Evolutionary conservation across 345 rosid genomes (phyloP).

Genomic region (Gossypium longicalyx): DNA sequence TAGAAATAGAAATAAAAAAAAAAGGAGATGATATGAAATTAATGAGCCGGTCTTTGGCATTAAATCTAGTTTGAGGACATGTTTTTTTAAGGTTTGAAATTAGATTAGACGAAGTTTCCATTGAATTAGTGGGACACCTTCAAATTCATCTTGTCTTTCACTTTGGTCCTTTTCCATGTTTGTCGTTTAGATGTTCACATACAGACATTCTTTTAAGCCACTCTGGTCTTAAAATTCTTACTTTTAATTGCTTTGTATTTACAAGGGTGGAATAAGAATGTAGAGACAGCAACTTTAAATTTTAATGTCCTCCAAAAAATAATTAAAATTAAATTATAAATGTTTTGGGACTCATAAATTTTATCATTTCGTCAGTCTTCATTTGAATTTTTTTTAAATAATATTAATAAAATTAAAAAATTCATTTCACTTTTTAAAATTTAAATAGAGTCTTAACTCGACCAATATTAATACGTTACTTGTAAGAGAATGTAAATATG

Average conservation of each 20-base stretch:
- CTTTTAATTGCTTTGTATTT: slow-evolving; percentile 17
- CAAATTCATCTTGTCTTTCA: background rate
- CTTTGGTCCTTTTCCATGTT: background rate
- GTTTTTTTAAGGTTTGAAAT: background rate
- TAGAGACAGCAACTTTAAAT: slow-evolving; percentile 33
- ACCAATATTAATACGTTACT: too few species aligned
- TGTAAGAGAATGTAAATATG: accelerated
- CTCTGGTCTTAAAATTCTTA: background rate
- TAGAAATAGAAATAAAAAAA: too few species aligned
- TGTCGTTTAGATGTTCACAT: slow-evolving; percentile 9
- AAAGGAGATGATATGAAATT: too few species aligned
- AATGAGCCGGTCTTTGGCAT: background rate
- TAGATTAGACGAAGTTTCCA: background rate
- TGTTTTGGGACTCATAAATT: too few species aligned
- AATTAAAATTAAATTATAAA: too few species aligned
- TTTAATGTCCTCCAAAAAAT: background rate
- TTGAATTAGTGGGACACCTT: background rate
- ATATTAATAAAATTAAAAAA: too few species aligned
- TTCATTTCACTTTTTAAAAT: too few species aligned
- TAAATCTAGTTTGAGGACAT: background rate
- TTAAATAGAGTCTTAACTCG: too few species aligned
- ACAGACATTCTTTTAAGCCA: slow-evolving; percentile 12
- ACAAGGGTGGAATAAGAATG: slow-evolving; percentile 28
- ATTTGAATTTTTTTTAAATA: too few species aligned
- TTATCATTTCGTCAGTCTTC: too few species aligned